Evolutionary conservation across 2,329 filamentous ascomycete species (phyloP), one percentile per base, ranked within the genome.

Genomic region (Fusarium solani-melongenae): DNA sequence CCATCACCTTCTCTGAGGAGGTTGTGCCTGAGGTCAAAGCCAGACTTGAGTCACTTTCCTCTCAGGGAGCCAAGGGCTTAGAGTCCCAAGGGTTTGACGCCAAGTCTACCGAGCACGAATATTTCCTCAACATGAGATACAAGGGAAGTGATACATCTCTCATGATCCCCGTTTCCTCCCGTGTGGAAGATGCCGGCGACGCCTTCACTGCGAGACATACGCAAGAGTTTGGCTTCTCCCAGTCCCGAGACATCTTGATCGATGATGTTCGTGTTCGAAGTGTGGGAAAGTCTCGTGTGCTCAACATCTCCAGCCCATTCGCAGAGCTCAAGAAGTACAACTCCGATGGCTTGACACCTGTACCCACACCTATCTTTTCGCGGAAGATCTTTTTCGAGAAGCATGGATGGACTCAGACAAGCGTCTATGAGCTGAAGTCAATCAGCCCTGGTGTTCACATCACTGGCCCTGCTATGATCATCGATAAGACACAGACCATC

Each of bases 401-500:
- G 3, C 67, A 72, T 1, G 76, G 77, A 1, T 80, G 78, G 79
- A 77, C 77, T 0, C 66, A 79, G 29, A 79, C 77, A 1, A 69
- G 68, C 0, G 72, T 81, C 0, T 79, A 77, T 33, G 70, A 72
- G 22, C 78, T 81, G 14, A 64, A 74, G 31, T 74, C 65, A 0
- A 64, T 79, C 39, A 59, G 22, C 11, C 38, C 73, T 0, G 78
- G 78, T 1, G 69, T 71, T 0, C 71, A 76, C 4, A 74, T 80
- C 12, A 51, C 58, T 7, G 92, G 92, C 0, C 92, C 92, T 2
- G 92, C 92, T 0, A 92, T 94, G 77, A 88, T 94, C 62, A 91
- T 92, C 31, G 93, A 92, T 76, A 89, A 90, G 49, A 92, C 91
- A 0, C 93, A 95, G 79, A 95, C 93, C 0, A 93, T 95, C 65